These are phyloP conservation scores for Senna tora DNA, from an alignment of 306 rosid species.

Conservation along the genomic window DNA sequence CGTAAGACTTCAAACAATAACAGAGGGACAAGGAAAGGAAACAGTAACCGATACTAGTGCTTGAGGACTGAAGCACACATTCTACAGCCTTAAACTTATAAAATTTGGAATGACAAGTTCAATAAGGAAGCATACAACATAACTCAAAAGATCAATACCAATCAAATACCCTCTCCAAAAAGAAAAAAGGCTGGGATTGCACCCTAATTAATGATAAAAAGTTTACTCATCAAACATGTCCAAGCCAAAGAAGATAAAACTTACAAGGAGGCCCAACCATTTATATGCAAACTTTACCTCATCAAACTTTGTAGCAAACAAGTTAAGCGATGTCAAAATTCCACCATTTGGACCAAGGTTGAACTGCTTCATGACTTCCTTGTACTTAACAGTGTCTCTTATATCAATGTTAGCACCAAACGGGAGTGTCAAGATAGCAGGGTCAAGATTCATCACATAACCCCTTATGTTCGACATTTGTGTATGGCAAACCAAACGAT, in stretches of 20 bases:
- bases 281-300: constrained; percentile 62
- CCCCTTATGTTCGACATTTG: constrained; percentile 63
- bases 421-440: constrained; percentile 89
- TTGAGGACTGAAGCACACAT: no score
- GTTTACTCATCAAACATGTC: neutral
- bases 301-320: constrained; percentile 95
- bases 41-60: no score
- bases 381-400: constrained; percentile 90
- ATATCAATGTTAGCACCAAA: constrained; percentile 82
- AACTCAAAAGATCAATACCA: no score
- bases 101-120: no score
- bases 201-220: neutral
- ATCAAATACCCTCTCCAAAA: no score
- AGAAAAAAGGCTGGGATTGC: neutral
- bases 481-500: constrained; percentile 76
- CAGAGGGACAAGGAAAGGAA: constrained; percentile 2
- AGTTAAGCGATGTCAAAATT: constrained; percentile 87
- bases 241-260: no score
- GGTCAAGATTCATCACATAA: constrained; percentile 88
- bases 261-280: neutral
- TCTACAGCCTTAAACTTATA: no score
- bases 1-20: neutral
- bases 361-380: constrained; percentile 94
- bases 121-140: no score
- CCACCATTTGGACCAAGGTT: constrained; percentile 99